These are phyloP conservation scores for Rhododendron kiyosumense DNA, from an alignment of 148 eudicot genomes.

Conservation along the genomic window DNA sequence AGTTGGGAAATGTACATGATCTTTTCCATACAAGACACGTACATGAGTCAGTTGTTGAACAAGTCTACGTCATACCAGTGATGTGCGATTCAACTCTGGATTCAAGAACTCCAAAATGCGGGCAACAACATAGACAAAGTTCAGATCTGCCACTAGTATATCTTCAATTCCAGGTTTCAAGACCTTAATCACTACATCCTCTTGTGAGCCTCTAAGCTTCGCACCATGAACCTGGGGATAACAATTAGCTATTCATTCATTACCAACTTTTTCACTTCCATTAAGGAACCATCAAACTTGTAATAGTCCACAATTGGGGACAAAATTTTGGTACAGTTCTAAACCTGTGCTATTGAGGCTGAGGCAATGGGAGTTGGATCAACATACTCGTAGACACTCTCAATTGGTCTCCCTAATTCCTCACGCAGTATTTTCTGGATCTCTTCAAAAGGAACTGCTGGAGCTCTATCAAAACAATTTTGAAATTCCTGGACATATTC, in stretches of 20 bases:
- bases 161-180: constrained; percentile 98
- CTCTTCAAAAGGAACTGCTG: constrained; percentile 74
- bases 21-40: neutral
- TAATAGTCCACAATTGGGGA: neutral
- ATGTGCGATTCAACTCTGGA: constrained; percentile 86
- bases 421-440: constrained; percentile 69
- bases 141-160: constrained; percentile 85
- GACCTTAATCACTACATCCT: constrained; percentile 91
- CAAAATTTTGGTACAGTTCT: constrained; percentile 1
- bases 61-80: constrained; percentile 53
- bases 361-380: constrained; percentile 97
- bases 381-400: constrained; percentile 78
- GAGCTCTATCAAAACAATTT: constrained; percentile 93
- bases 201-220: constrained; percentile 74
- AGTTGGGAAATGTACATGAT: neutral
- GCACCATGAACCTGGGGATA: constrained; percentile 87
- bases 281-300: constrained; percentile 7
- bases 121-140: constrained; percentile 86
- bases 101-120: constrained; percentile 87
- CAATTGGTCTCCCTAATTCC: constrained; percentile 81
- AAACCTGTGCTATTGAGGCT: constrained; percentile 98
- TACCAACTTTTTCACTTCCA: constrained; percentile 3
- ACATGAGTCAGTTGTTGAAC: neutral
- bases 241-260: constrained; percentile 10
- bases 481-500: constrained; percentile 95